Evolutionary conservation across 2,329 filamentous ascomycete genomes (phyloP), one percentile per base, ranked within the genome.

Genomic region (Waltergamsia citrina): DNA sequence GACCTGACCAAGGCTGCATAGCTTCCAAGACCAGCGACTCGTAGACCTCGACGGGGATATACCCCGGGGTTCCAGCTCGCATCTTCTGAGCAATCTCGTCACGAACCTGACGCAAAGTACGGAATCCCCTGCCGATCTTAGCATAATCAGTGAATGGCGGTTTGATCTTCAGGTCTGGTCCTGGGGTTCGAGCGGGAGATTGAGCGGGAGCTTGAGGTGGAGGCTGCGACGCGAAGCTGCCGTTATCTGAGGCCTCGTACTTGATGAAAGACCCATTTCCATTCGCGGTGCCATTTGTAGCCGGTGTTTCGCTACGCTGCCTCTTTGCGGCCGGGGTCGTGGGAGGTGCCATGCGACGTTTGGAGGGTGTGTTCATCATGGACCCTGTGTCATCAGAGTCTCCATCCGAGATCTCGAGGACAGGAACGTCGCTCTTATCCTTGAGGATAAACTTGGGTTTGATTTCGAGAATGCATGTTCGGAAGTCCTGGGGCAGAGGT

Each of bases 11-110:
- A 2, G 72, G 67, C 7, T 52, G 48, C 2, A 83, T 68, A 0
- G 71, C 69, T n/a, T 70, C 56, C 12, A 64, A 58, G 29, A 71
- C 75, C 12, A 83, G 59, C 0, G 62, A 61, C 19, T 77, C 68
- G 16, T 78, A 74, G 0, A 81, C 75, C 24, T 73, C 69, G 0
- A 71, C 66, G 0, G 77, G 69, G 1, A 75, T 69, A 1, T 76
- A 62, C 6, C 70, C 67, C 0, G 74, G 75, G 43, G 78, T 63
- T 0, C 78, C 76, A 0, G 73, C 67, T 14, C 62, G 63, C 18
- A 68, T 70, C 10, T 72, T 71, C 4, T 61, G 54, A 14, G 60
- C 53, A 11, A 81, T 78, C 9, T 76, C 65, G 0, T 60, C 52
- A 0, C 69, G 65, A 2, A 84, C 71, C 24, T 68, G 56, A 4